Percentiles rank a stretch among this genome's conserved stretches.
Evolutionary conservation across 768 basidiomycete genomes (phyloP).

Genomic region (Trametes sanguinea): DNA sequence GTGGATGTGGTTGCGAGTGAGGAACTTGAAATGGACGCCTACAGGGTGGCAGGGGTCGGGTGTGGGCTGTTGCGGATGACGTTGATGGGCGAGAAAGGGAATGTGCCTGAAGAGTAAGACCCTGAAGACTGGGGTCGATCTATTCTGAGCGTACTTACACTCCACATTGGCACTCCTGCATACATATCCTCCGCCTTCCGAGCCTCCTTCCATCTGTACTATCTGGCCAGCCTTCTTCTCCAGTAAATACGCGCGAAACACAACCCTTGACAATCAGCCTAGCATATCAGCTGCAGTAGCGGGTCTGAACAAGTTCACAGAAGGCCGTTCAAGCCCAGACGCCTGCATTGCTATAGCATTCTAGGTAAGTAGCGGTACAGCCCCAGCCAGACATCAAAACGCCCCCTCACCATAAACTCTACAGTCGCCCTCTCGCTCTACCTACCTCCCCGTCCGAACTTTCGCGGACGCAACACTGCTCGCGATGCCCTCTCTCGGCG

Average conservation of each 20-base stretch:
- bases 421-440: background rate
- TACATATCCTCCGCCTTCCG: background rate
- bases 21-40: background rate
- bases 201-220: background rate
- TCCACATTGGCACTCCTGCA: background rate
- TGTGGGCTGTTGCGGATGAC: background rate
- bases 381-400: conserved; percentile 9
- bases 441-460: background rate
- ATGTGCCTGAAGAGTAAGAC: conserved; percentile 1
- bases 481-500: conserved; percentile 19
- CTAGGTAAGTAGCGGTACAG: conserved; percentile 3
- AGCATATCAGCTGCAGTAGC: too few relatives aligned
- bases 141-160: background rate
- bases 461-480: background rate
- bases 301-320: too few relatives aligned
- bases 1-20: background rate
- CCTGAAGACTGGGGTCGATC: conserved; percentile 3
- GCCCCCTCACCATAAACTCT: background rate
- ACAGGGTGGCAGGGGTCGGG: background rate
- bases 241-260: too few relatives aligned
- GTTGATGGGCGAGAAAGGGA: background rate
- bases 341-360: background rate
- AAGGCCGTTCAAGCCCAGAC: background rate
- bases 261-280: too few relatives aligned
- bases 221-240: background rate